These are phyloP conservation scores for Gracilaria gracilis DNA, from an alignment of 23 red algal species.

Conservation along the genomic window DNA sequence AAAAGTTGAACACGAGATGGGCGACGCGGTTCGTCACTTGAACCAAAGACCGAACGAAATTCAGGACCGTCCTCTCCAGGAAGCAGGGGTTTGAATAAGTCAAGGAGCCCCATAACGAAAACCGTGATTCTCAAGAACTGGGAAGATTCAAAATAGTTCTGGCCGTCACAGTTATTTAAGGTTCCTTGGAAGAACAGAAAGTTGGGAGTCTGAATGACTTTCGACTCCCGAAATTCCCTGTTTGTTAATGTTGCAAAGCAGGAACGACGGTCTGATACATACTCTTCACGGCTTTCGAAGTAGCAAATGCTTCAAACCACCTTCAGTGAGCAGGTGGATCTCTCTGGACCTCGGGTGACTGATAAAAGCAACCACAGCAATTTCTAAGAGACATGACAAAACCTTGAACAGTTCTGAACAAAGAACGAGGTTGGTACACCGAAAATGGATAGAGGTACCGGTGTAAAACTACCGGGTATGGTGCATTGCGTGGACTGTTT, in stretches of 20 bases:
- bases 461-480: not conserved
- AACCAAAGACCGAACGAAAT: not conserved
- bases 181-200: not conserved
- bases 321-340: no score
- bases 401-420: not conserved
- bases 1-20: conserved; percentile 17
- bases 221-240: no score
- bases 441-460: not conserved
- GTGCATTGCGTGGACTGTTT: not conserved
- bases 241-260: no score
- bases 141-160: not conserved
- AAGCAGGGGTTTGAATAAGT: conserved; percentile 15
- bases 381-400: no score
- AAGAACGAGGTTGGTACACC: not conserved
- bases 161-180: not conserved
- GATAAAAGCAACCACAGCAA: no score
- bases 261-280: no score
- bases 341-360: no score
- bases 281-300: no score
- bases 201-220: no score
- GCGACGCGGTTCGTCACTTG: not conserved
- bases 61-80: conserved; percentile 1
- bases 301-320: no score
- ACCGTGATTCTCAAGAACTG: not conserved
- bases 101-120: conserved; percentile 10